Evolutionary conservation across 2,329 filamentous ascomycete genomes (phyloP).

Genomic region (Drechmeria coniospora): DNA sequence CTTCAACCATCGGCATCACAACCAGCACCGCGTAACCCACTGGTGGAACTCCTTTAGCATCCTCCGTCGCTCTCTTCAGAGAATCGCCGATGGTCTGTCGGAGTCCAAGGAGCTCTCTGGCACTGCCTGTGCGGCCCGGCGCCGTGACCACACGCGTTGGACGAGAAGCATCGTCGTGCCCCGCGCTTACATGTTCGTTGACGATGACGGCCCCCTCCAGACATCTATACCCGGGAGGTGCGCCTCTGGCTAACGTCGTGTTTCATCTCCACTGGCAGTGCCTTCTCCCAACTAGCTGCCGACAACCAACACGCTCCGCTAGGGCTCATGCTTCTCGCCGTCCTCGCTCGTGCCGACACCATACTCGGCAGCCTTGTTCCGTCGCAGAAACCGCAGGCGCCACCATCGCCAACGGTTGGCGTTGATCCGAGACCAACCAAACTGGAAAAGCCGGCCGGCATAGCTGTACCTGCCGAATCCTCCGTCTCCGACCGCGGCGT

Average conservation of each 20-base stretch:
- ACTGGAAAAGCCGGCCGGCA: background rate
- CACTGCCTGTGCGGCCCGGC: too few relatives aligned
- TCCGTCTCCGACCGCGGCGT: conserved; percentile 11
- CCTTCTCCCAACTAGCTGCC: conserved; percentile 54
- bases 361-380: conserved; percentile 23
- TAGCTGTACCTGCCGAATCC: background rate
- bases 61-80: conserved; percentile 49
- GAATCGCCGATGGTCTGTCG: conserved; percentile 25
- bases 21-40: conserved; percentile 67
- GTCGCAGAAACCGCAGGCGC: background rate
- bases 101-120: background rate
- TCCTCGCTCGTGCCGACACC: conserved; percentile 42
- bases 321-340: conserved; percentile 51
- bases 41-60: conserved; percentile 69
- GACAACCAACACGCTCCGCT: conserved; percentile 60
- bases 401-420: background rate
- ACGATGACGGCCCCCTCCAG: background rate
- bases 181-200: conserved; percentile 19
- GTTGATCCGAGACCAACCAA: too few relatives aligned
- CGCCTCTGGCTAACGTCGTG: background rate
- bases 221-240: background rate
- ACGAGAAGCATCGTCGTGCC: conserved; percentile 16
- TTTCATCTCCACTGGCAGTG: conserved; percentile 17
- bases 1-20: conserved; percentile 72
- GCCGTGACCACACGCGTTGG: conserved; percentile 12